Evolutionary conservation across 495 filamentous ascomycete genomes (phyloP).

Genomic region (Trichoderma reesei): DNA sequence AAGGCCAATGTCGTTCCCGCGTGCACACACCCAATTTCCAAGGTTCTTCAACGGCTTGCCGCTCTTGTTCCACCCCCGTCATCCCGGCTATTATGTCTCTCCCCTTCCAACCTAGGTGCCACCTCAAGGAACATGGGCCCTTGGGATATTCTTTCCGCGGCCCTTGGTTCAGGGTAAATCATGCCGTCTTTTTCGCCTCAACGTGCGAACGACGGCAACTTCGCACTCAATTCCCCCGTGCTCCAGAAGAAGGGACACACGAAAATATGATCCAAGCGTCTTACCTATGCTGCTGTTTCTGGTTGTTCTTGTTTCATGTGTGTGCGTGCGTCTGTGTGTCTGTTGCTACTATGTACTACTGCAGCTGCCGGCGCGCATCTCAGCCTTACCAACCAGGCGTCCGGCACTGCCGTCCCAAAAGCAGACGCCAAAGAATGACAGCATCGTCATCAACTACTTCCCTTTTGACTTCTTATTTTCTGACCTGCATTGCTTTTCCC

Average conservation of each 20-base stretch:
- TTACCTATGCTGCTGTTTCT: too few species aligned
- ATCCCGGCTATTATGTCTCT: not conserved
- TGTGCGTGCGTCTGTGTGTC: not conserved
- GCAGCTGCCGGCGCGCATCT: conserved; percentile 8
- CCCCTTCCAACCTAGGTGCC: not conserved
- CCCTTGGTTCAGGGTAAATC: not conserved
- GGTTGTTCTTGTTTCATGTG: not conserved
- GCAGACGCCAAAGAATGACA: conserved; percentile 6
- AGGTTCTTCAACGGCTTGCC: too few species aligned
- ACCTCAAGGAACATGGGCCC: too few species aligned
- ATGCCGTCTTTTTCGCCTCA: not conserved
- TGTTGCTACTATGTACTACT: not conserved
- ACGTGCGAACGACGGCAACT: not conserved
- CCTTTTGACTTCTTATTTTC: not conserved
- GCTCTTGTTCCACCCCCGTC: too few species aligned
- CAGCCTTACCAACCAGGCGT: conserved; percentile 1
- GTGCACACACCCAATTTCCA: too few species aligned
- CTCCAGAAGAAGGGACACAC: too few species aligned
- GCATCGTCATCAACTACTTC: conserved; percentile 3
- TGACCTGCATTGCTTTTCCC: conserved; percentile 1
- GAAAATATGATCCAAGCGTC: too few species aligned
- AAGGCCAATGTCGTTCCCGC: too few species aligned
- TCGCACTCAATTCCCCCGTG: not conserved
- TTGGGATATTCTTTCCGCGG: too few species aligned
- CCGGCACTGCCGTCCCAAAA: conserved; percentile 4